These are phyloP conservation scores for Fusarium sp. DNA, from an alignment of 2,329 filamentous ascomycete species.

Conservation along the genomic window DNA sequence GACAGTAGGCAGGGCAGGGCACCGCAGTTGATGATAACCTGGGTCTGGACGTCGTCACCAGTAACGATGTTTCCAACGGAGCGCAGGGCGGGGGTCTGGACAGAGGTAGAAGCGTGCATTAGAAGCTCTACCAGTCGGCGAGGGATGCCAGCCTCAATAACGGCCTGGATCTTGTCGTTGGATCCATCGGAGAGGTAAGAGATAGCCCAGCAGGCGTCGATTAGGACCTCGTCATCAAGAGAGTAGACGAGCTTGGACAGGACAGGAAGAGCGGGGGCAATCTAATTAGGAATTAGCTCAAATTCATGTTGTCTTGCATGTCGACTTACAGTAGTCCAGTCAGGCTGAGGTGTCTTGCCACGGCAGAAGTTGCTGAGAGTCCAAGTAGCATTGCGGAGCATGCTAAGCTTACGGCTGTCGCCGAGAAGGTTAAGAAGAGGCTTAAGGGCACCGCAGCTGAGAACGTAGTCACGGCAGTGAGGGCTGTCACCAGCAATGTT, in stretches of 20 bases:
- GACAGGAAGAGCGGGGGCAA: conserved; percentile 92
- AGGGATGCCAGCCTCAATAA: conserved; percentile 97
- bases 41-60: conserved; percentile 97
- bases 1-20: conserved; percentile 92
- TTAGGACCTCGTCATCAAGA: conserved; percentile 96
- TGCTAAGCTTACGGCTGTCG: conserved; percentile 98
- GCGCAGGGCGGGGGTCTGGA: conserved; percentile 95
- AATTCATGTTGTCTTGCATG: conserved; percentile 16
- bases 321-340: conserved; percentile 88
- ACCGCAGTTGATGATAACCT: conserved; percentile 99
- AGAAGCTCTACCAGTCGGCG: conserved; percentile 95
- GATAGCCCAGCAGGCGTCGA: conserved; percentile 99
- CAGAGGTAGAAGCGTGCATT: conserved; percentile 97
- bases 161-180: conserved; percentile 99
- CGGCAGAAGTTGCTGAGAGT: conserved; percentile 99
- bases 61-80: conserved; percentile 99
- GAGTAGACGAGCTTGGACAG: conserved; percentile 98
- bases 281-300: conserved; percentile 63
- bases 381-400: conserved; percentile 99
- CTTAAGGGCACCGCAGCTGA: conserved; percentile 89
- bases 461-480: conserved; percentile 95
- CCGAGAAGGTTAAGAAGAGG: conserved; percentile 90
- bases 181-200: conserved; percentile 97
- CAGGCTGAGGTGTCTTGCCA: conserved; percentile 98
- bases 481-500: conserved; percentile 99